Base-by-base conservation (phyloP, 345 rosid genomes). In the Orychophragmus violaceus region DNA sequence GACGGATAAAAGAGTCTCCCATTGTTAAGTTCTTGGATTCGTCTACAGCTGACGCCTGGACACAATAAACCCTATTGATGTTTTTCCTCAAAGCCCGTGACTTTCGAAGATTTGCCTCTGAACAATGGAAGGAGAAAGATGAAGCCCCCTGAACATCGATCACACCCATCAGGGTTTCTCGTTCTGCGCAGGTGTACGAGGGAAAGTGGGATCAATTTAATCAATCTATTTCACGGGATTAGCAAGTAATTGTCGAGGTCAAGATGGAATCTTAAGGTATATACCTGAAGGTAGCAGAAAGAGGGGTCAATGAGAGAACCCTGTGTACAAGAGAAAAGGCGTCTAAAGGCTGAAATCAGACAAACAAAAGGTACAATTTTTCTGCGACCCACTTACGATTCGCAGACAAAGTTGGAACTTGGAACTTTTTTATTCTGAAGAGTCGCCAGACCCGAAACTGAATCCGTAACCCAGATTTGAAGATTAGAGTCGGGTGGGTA, bases 1-100 rank as follows among this genome's bases (percentile, higher is more conserved):
- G 72, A 60, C 97, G 89, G 69, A 94, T 83, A 56, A 90, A 94
- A 19, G 92, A 82, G 62, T 85, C 96, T 8, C 95, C 91, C n/a
- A 82, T 79, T 59, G 79, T 23, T 60, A 62, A 44, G 24, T 62
- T 80, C 51, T 66, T 81, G 75, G 72, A 56, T 18, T 77, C 83
- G 58, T 86, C 80, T 10, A 81, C 66, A 32, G 84, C 71, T 27
- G 65, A 27, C 23, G 66, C 33, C 33, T 83, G 39, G 72, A 78
- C 33, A 55, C 69, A 61, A 5, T 17, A 56, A 62, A 74, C 57
- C 74, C 68, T 72, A 59, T 59, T 71, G 24, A 14, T 77, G 12
- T 54, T 80, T 30, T 60, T 77, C 41, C 28, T 56, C 8, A 77
- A 66, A 51, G 56, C 69, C 37, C 58, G 59, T 36, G 59, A 60